Base-by-base conservation (phyloP, 2,329 filamentous ascomycete species). In the Hymenoscyphus repandus region DNA sequence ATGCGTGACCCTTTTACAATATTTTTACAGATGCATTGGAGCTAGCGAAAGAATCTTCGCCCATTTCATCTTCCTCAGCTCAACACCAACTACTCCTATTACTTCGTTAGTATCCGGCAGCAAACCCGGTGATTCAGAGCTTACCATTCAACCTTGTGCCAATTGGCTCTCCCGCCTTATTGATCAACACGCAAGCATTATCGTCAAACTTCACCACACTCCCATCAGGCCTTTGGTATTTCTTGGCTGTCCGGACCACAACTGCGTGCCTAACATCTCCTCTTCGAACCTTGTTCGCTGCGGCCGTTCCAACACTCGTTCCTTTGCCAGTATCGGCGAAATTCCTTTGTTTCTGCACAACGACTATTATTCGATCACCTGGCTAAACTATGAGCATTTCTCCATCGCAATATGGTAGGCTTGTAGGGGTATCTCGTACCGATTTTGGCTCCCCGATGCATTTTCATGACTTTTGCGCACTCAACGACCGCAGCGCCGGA, bases 1-100 rank as follows among this genome's bases (percentile, higher is more conserved):
- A 37, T 55, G 22, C 41, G 36, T 38, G 32, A 39, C n/a, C 43
- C 31, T 41, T 42, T 32, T 58, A 55, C 57, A 56, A 43, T 55
- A 51, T 50, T 58, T 51, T 52, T 79, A 88, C 68, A 88, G 72
- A 71, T 88, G 82, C 80, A 87, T 83, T 42, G 93, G 92, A 49
- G 93, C 93, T 78, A 99, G 81, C 62, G 89, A 95, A 67, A 99
- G 72, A 64, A 99, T 97, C 81, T 97, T 99, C 64, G 90, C 95
- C 93, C 93, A 99, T 74, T 95, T 86, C 78, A 88, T 93, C 68
- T 88, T 82, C 68, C 88, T 84, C 69, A 99, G 72, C 75, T 99
- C 93, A 30, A 84, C 79, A 52, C 90, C 93, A 40, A 99, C 93
- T 40, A 97, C 82, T 59, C 91, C 82, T 82, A 66, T n/a, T 39